A percentile compares a stretch with the other conserved stretches of the same genome.
Conservation (phyloP, 345 rosid genomes). For the Arabidopsis arenosa region DNA sequence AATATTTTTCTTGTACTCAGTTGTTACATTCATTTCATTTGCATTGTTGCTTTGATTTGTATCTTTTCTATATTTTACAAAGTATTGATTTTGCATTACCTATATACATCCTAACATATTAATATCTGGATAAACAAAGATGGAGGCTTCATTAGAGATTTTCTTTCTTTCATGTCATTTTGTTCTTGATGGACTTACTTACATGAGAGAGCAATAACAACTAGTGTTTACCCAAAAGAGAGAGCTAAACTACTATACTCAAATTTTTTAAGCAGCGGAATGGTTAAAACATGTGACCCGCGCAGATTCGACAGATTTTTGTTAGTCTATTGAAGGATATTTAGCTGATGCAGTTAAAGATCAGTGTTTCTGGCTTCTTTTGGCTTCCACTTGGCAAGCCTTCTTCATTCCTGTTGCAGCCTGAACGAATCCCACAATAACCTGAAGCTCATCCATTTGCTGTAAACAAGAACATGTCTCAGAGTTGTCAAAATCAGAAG, state of each 20-base stretch:
- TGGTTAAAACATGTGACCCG: slow-evolving; percentile 24
- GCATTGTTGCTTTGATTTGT: slow-evolving; percentile 39
- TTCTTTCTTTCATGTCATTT: slow-evolving; percentile 22
- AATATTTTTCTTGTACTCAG: slow-evolving; percentile 6
- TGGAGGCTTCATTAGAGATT: slow-evolving; percentile 12
- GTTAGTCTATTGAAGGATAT: slow-evolving; percentile 43
- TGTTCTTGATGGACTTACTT: slow-evolving; percentile 21
- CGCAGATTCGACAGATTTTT: slow-evolving; percentile 12
- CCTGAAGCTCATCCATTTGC: slow-evolving; percentile 99
- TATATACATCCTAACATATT: background rate
- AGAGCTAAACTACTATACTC: slow-evolving; percentile 20
- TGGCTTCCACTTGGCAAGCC: slow-evolving; percentile 55
- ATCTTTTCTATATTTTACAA: background rate
- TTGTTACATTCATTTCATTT: slow-evolving; percentile 25
- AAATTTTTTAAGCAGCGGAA: background rate
- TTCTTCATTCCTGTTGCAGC: slow-evolving; percentile 85
- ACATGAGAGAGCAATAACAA: slow-evolving; percentile 29
- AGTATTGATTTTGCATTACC: slow-evolving; percentile 7
- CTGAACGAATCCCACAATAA: slow-evolving; percentile 89
- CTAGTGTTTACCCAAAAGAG: slow-evolving; percentile 16
- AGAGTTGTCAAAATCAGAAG: background rate
- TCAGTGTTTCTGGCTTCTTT: slow-evolving; percentile 35
- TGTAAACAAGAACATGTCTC: slow-evolving; percentile 36
- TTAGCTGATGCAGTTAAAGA: slow-evolving; percentile 31
- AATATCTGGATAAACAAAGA: background rate